Evolutionary conservation across 306 rosid species (phyloP), one percentile per base, ranked within the genome.

Genomic region (Citrullus amarus): DNA sequence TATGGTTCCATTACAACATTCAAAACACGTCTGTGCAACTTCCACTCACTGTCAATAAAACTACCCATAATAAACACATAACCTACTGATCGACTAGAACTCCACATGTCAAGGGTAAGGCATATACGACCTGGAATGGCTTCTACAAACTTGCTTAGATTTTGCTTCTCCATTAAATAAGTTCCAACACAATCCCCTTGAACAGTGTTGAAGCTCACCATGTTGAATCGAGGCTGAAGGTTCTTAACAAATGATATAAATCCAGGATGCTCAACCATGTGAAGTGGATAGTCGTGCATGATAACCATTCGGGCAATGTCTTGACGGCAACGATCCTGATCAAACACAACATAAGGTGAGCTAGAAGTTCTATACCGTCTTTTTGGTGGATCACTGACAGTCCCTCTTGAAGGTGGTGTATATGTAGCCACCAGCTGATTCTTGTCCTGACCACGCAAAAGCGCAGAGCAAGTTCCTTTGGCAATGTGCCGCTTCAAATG

Each of bases 161-260:
- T 83, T 81, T 89, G 97, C 83, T 92, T 95, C 80, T 95, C 97
- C 85, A 55, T 81, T 41, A 91, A 86, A 85, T 88, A 95, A n/a
- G 92, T 88, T 56, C 93, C 97, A 84, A 92, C 97, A 76, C 97
- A 92, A 81, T 95, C 99, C 68, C 99, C 99, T 83, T 95, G 99
- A 76, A 95, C 82, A 15, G 96, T 85, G 83, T 95, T 95, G 79
- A 95, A 95, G 87, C 93, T 91, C 81, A 87, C 97, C 96, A 85
- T 91, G 76, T 88, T 88, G 91, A 92, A 92, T 60, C 84, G 93
- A 59, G 99, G 99, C 88, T 95, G 96, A 79, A 95, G 97, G 86
- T 88, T 90, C 84, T 88, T 92, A 51, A 88, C 92, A 81, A 95
- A 95, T 65, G 96, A 85, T 80, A 92, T 83, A 88, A 95, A 92